Evolutionary conservation across 257 asterid species (phyloP), one percentile per base, ranked within the genome.

Genomic region (Petrea volubilis): DNA sequence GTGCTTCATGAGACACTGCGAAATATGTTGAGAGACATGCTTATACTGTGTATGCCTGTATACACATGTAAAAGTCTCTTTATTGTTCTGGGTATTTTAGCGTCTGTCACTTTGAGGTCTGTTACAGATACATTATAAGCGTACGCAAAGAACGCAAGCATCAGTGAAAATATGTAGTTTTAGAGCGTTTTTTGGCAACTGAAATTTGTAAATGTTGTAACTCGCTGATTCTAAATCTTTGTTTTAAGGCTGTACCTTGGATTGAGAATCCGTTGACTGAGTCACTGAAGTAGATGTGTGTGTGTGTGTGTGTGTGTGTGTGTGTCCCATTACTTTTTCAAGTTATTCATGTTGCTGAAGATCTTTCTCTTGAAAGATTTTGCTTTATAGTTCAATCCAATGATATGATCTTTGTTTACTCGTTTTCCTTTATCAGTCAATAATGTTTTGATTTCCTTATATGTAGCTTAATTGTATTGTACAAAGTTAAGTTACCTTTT

Each of bases 51-150:
- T 9, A 49, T 59, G 61, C 14, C 60, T 52, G 33, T 24, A 12
- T 24, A 20, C 0, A 18, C 14, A 7, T 46, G 3, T 34, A 11
- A 31, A 58, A 36, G 7, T n/a, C 1, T 36, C 53, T 13, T 41
- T 23, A 31, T 31, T 7, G n/a, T 36, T 38, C 47, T 31, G 41
- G 62, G 23, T 76, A 13, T 59, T 62, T 20, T 59, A 43, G 59
- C 59, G 7, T 52, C 57, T 57, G 68, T 56, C 29, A 53, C 56
- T 72, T 21, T 74, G 52, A 23, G 29, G 6, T 17, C 33, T 58
- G 36, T 61, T 23, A 13, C 56, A 28, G 13, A 5, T 71, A 34
- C 27, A 23, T 10, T 38, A 25, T 15, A 24, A 24, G 12, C 2
- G 24, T 50, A n/a, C 7, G 34, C 1, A 0, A 11, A 64, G 7